These are phyloP conservation scores for Trichosanthes cucumerina DNA, from an alignment of 306 rosid genomes.

Conservation along the genomic window DNA sequence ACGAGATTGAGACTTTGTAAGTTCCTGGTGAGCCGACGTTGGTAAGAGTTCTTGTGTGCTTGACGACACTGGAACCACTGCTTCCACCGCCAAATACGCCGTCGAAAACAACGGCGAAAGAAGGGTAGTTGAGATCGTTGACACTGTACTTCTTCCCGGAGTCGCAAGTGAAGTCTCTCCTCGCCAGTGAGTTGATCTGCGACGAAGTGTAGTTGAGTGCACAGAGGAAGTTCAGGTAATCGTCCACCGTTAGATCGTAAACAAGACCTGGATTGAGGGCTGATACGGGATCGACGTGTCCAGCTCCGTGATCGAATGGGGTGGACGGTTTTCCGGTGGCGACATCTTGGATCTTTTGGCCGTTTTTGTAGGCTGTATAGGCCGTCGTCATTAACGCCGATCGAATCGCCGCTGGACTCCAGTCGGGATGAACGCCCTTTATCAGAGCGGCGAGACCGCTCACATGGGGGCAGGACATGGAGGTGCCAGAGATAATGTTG, in stretches of 20 bases:
- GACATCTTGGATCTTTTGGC: slow-evolving; percentile 29
- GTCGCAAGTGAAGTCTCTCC: slow-evolving; percentile 39
- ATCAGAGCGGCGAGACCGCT: slow-evolving; percentile 64
- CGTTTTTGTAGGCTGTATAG: slow-evolving; percentile 40
- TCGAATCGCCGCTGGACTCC: slow-evolving; percentile 73
- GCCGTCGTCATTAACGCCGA: slow-evolving; percentile 83
- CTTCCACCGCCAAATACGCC: neutral
- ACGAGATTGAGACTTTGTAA: slow-evolving; percentile 26
- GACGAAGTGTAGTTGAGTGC: slow-evolving; percentile 43
- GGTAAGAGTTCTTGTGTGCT: slow-evolving; percentile 43
- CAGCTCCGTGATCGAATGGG: slow-evolving; percentile 58
- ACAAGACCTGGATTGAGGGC: slow-evolving; percentile 80
- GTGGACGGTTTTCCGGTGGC: slow-evolving; percentile 46
- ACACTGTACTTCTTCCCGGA: slow-evolving; percentile 34
- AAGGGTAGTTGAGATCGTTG: slow-evolving; percentile 54
- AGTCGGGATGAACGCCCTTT: slow-evolving; percentile 54
- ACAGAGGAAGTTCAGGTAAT: slow-evolving; percentile 58
- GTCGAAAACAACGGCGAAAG: slow-evolving; percentile 44
- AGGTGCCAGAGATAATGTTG: slow-evolving; percentile 77
- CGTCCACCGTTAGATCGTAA: slow-evolving; percentile 48
- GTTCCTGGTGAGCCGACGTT: slow-evolving; percentile 55
- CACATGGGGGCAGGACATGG: slow-evolving; percentile 90
- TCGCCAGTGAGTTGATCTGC: slow-evolving; percentile 26
- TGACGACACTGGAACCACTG: slow-evolving; percentile 25
- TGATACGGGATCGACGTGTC: slow-evolving; percentile 57